Evolutionary conservation across 352 stramenopile species (phyloP).

Genomic region (Pythium phragmitis): DNA sequence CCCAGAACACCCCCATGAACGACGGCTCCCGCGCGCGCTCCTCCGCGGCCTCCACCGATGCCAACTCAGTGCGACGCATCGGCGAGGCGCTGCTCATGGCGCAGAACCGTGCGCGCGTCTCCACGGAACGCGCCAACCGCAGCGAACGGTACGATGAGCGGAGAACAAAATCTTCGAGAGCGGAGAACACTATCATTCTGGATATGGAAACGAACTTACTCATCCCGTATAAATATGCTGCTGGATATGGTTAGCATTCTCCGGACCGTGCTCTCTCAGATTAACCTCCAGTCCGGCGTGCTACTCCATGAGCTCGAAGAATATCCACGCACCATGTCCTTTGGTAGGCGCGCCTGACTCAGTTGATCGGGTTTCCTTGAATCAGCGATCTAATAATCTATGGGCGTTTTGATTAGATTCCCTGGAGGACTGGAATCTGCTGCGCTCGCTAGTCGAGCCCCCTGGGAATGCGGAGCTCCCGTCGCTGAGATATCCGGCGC

Average conservation of each 20-base stretch:
- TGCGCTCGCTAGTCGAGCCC: slow-evolving; percentile 10
- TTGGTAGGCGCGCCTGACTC: slow-evolving; percentile 5
- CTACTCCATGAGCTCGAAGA: slow-evolving; percentile 27
- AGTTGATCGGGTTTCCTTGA: background rate
- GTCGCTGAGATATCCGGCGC: slow-evolving; percentile 5
- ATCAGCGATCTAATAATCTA: background rate
- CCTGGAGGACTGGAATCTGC: slow-evolving; percentile 22
- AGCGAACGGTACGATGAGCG: slow-evolving; percentile 46
- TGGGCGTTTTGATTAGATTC: slow-evolving; percentile 11
- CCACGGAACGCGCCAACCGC: slow-evolving; percentile 61
- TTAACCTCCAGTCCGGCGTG: slow-evolving; percentile 26
- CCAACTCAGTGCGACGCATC: slow-evolving; percentile 59
- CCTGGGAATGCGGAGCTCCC: background rate
- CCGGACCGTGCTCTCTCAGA: slow-evolving; percentile 24
- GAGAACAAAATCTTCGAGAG: background rate
- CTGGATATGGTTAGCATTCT: slow-evolving; percentile 19
- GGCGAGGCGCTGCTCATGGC: slow-evolving; percentile 68
- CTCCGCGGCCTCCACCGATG: slow-evolving; percentile 47
- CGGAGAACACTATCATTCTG: background rate
- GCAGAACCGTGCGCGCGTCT: slow-evolving; percentile 59
- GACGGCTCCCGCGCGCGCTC: slow-evolving; percentile 30
- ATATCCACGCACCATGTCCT: slow-evolving; percentile 21
- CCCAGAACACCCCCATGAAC: background rate
- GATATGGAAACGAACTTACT: too few species aligned
- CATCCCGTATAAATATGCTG: background rate